Conservation (phyloP, 2,329 filamentous ascomycete genomes). For the Grosmannia serpens region DNA sequence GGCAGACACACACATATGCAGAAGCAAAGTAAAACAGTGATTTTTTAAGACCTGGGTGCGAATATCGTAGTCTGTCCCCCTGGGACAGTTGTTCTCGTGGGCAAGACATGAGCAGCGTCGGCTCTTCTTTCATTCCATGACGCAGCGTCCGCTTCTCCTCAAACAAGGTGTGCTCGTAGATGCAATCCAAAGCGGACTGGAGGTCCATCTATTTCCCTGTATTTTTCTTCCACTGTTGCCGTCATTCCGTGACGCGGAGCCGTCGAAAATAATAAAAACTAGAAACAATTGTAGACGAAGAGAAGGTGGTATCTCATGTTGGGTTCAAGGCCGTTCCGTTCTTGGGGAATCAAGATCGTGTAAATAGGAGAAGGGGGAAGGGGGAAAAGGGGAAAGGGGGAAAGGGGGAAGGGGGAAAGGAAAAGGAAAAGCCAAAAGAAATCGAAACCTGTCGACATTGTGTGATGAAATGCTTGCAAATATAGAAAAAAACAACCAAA, state of each 20-base stretch:
- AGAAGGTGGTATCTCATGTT: constrained; percentile 3
- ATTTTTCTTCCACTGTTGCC: neutral
- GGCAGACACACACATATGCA: too few relatives aligned
- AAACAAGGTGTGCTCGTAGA: too few relatives aligned
- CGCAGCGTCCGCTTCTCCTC: too few relatives aligned
- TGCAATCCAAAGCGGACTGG: too few relatives aligned
- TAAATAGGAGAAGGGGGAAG: neutral
- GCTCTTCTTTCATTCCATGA: too few relatives aligned
- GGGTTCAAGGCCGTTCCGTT: neutral
- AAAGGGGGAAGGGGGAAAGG: constrained; percentile 1
- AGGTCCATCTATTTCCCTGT: neutral
- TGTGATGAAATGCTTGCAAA: neutral
- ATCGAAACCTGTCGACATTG: neutral
- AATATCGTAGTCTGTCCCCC: too few relatives aligned
- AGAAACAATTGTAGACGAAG: neutral
- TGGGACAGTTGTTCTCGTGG: too few relatives aligned
- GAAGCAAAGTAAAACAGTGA: too few relatives aligned
- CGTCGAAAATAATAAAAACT: neutral
- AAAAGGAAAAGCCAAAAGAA: neutral
- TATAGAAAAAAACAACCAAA: constrained; percentile 2
- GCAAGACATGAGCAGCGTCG: too few relatives aligned
- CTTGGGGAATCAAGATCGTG: neutral
- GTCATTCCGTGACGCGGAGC: neutral
- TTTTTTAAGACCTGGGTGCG: too few relatives aligned
- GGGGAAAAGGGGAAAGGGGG: neutral